Conservation (phyloP, 176 grass and related monocot species). For the Poa annua region DNA sequence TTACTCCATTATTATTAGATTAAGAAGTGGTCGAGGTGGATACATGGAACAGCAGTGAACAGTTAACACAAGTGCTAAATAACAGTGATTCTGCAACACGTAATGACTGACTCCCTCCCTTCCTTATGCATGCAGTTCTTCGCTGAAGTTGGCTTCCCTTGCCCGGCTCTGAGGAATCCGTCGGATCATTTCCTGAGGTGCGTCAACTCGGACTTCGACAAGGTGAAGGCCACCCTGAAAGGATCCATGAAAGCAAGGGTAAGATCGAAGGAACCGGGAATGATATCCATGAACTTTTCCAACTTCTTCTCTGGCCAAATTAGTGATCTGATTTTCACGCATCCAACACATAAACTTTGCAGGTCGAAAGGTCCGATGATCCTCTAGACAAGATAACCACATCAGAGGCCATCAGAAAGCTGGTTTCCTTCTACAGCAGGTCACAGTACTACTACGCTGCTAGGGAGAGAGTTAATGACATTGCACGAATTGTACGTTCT, state of each 20-base stretch:
- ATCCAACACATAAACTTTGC: slow-evolving; percentile 22
- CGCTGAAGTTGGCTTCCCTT: slow-evolving; percentile 82
- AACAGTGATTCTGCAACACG: background rate
- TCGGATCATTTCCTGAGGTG: slow-evolving; percentile 97
- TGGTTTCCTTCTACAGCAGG: slow-evolving; percentile 65
- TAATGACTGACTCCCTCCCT: background rate
- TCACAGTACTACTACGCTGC: slow-evolving; percentile 75
- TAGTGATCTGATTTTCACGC: slow-evolving; percentile 16
- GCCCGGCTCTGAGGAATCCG: slow-evolving; percentile 84
- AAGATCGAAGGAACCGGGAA: slow-evolving; percentile 37
- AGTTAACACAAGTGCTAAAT: background rate
- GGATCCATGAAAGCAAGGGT: slow-evolving; percentile 90
- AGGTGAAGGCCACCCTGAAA: slow-evolving; percentile 98
- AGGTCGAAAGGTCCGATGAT: slow-evolving; percentile 80
- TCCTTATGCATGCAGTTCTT: slow-evolving; percentile 67
- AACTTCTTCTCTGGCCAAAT: slow-evolving; percentile 9
- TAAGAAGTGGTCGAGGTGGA: background rate
- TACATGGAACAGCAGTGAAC: background rate
- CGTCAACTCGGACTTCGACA: slow-evolving; percentile 97
- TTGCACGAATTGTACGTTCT: slow-evolving; percentile 73
- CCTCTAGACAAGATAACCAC: slow-evolving; percentile 86
- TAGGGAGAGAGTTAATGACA: slow-evolving; percentile 86
- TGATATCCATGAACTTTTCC: background rate
- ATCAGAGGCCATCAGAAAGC: slow-evolving; percentile 74
- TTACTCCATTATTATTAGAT: too few relatives aligned